Percentiles rank a stretch among this genome's conserved stretches.
These are phyloP conservation scores for Colletotrichum incanum DNA, from an alignment of 2,329 filamentous ascomycete genomes.

Conservation along the genomic window DNA sequence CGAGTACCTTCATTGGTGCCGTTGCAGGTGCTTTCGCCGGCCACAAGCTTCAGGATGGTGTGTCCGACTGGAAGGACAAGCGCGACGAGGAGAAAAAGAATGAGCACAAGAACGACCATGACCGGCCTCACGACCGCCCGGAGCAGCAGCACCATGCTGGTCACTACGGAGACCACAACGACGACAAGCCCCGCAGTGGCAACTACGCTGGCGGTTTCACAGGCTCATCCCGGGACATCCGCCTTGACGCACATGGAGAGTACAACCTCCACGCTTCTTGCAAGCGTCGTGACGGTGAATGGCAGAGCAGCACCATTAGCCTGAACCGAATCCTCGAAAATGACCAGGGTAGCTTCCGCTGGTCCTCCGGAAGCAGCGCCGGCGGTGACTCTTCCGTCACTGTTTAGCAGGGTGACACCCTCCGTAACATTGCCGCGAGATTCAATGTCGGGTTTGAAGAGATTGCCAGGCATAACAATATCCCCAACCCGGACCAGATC, in stretches of 20 bases:
- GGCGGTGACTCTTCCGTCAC: slow-evolving; percentile 50
- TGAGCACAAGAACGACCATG: slow-evolving; percentile 44
- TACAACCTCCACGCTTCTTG: slow-evolving; percentile 55
- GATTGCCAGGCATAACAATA: slow-evolving; percentile 57
- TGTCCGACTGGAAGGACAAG: slow-evolving; percentile 57
- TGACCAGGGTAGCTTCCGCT: slow-evolving; percentile 56
- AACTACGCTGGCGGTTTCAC: slow-evolving; percentile 50
- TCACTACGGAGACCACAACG: slow-evolving; percentile 39
- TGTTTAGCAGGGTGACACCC: slow-evolving; percentile 60
- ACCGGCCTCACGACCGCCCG: slow-evolving; percentile 16
- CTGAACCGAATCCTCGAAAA: slow-evolving; percentile 56
- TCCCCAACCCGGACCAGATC: slow-evolving; percentile 60
- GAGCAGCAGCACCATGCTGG: slow-evolving; percentile 43
- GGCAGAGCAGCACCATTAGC: slow-evolving; percentile 53
- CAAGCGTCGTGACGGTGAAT: slow-evolving; percentile 52
- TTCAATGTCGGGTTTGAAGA: slow-evolving; percentile 55
- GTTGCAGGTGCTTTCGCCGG: slow-evolving; percentile 59
- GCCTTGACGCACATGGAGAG: slow-evolving; percentile 53
- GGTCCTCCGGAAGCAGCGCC: slow-evolving; percentile 48
- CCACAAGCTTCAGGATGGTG: slow-evolving; percentile 59
- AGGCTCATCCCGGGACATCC: slow-evolving; percentile 53
- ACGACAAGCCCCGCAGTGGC: slow-evolving; percentile 47
- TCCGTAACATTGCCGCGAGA: slow-evolving; percentile 55
- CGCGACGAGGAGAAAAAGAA: slow-evolving; percentile 58
- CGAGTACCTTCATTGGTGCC: slow-evolving; percentile 56